Percentiles rank a stretch among this genome's conserved stretches.
Evolutionary conservation across 257 asterid genomes (phyloP).

Genomic region (Dorcoceras hygrometricum): DNA sequence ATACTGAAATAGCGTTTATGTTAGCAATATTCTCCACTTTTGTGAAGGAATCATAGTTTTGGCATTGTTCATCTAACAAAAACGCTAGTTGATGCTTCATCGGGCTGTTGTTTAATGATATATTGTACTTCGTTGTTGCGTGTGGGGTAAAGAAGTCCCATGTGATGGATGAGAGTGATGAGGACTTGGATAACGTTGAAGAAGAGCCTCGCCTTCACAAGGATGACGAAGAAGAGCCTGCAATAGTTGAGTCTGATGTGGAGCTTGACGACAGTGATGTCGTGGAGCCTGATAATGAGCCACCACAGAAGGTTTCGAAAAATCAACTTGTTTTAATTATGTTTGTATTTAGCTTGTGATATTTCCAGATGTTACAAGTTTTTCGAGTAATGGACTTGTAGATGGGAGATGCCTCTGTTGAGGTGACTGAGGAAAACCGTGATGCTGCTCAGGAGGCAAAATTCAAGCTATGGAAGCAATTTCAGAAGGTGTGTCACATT

Average conservation of each 20-base stretch:
- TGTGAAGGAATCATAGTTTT: background rate
- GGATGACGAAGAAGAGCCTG: conserved; percentile 83
- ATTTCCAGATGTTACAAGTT: conserved; percentile 9
- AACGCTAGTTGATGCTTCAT: background rate
- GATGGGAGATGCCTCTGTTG: conserved; percentile 92
- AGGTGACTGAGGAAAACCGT: conserved; percentile 82
- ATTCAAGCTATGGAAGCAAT: conserved; percentile 88
- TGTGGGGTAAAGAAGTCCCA: conserved; percentile 46
- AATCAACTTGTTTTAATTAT: background rate
- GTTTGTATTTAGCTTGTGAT: background rate
- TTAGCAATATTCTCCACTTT: background rate
- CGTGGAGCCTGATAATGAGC: conserved; percentile 86
- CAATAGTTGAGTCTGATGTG: conserved; percentile 80
- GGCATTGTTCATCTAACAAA: background rate
- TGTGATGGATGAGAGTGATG: conserved; percentile 68
- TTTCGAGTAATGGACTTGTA: conserved; percentile 27
- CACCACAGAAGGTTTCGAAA: conserved; percentile 66
- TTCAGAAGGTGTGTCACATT: conserved; percentile 63
- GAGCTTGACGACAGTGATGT: conserved; percentile 82
- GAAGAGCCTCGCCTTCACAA: conserved; percentile 36
- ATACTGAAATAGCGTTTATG: background rate
- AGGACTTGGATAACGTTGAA: conserved; percentile 56
- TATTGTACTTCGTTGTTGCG: background rate
- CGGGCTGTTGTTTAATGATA: background rate
- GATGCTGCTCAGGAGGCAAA: conserved; percentile 97